These are phyloP conservation scores for Venturiaceae sp. DNA, from an alignment of 2,329 filamentous ascomycete genomes.

Conservation along the genomic window DNA sequence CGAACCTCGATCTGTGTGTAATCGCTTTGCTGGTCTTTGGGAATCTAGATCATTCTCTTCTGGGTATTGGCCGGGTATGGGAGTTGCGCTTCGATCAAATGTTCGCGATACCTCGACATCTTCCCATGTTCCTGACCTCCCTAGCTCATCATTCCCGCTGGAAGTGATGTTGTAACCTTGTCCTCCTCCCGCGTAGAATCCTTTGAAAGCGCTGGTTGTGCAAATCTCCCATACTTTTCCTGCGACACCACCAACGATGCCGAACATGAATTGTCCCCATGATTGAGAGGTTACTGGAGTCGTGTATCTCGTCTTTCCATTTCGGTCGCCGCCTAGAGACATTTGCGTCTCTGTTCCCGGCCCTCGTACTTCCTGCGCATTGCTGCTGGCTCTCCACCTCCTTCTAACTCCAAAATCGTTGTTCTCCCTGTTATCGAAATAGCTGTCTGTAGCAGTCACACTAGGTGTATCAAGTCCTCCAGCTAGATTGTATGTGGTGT, in stretches of 20 bases:
- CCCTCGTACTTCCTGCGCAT: conserved; percentile 3
- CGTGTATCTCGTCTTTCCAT: conserved; percentile 2
- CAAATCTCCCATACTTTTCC: conserved; percentile 84
- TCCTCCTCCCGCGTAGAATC: conserved; percentile 81
- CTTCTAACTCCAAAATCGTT: conserved; percentile 30
- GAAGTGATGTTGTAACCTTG: conserved; percentile 50
- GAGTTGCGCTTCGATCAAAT: conserved; percentile 24
- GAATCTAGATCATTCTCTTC: conserved; percentile 38
- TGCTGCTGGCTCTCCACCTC: conserved; percentile 16
- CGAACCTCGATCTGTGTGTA: conserved; percentile 35
- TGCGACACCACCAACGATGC: conserved; percentile 55
- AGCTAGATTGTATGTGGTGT: conserved; percentile 9
- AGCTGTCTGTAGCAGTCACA: neutral
- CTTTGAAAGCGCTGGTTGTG: conserved; percentile 57
- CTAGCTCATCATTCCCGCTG: conserved; percentile 8
- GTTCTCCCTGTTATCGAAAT: neutral
- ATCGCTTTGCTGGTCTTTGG: conserved; percentile 34
- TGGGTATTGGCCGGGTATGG: conserved; percentile 46
- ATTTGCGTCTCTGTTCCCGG: neutral
- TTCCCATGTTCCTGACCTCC: conserved; percentile 12
- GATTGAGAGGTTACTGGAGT: conserved; percentile 16
- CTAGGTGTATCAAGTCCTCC: conserved; percentile 10
- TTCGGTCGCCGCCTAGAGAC: neutral
- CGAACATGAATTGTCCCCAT: conserved; percentile 52
- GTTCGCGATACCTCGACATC: conserved; percentile 18